Evolutionary conservation across 169 alveolate species (phyloP).

Genomic region (Cryptosporidium viatorum): DNA sequence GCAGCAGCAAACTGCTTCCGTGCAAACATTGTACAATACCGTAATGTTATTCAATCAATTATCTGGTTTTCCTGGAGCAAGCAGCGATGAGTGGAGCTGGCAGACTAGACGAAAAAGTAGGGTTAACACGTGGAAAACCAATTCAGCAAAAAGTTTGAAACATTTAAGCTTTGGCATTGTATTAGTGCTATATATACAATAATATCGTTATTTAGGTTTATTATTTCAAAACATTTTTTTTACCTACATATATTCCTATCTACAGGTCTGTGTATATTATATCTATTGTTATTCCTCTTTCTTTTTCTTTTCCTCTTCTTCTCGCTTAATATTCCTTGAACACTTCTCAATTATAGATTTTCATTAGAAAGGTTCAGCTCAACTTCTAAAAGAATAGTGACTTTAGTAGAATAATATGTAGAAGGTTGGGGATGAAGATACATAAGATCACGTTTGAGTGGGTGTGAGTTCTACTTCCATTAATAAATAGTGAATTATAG

Average conservation of each 20-base stretch:
- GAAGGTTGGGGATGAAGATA: conserved; percentile 21
- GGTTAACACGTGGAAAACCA: background rate
- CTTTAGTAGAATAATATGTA: conserved; percentile 23
- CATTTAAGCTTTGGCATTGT: background rate
- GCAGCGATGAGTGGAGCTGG: background rate
- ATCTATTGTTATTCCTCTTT: background rate
- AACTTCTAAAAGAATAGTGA: background rate
- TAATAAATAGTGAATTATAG: conserved; percentile 40
- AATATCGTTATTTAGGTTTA: background rate
- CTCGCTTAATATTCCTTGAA: background rate
- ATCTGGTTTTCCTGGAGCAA: background rate
- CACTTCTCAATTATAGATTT: no score
- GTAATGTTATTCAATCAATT: background rate
- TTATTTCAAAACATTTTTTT: no score
- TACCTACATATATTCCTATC: background rate
- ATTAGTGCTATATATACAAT: background rate
- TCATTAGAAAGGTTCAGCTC: background rate
- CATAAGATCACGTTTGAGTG: background rate
- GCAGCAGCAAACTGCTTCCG: conserved; percentile 30
- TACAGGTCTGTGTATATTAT: background rate
- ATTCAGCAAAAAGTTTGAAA: background rate
- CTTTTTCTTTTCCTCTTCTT: background rate
- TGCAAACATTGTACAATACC: conserved; percentile 25
- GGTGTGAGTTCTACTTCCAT: conserved; percentile 32
- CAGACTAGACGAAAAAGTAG: background rate